phyloP scores from a whole-genome alignment of 2,329 filamentous ascomycete species.

The Monilinia fructigena region DNA sequence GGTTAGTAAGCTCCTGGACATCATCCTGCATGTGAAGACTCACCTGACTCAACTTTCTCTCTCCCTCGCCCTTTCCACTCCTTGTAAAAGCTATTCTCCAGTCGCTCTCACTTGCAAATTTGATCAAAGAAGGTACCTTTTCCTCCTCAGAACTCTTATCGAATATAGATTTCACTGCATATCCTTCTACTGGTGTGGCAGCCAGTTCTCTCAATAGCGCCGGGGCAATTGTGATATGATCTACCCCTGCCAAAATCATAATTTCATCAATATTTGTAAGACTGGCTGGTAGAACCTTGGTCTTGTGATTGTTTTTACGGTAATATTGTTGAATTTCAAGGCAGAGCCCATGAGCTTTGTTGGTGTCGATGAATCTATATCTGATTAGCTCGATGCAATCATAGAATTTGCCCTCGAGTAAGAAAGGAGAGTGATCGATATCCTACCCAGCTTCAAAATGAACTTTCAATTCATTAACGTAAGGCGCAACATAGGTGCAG shows the following conservation, averaged over 20 bases:
- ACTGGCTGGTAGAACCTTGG: slow-evolving; percentile 56
- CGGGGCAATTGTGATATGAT: slow-evolving; percentile 60
- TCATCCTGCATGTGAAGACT: slow-evolving; percentile 20
- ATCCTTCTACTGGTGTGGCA: slow-evolving; percentile 21
- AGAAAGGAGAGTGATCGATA: slow-evolving; percentile 16
- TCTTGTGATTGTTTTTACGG: slow-evolving; percentile 43
- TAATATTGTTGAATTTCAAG: slow-evolving; percentile 56
- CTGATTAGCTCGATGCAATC: not conserved
- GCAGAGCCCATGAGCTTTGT: slow-evolving; percentile 43
- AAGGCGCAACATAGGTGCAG: slow-evolving; percentile 64
- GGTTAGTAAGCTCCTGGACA: not conserved
- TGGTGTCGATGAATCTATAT: slow-evolving; percentile 48
- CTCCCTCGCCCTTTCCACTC: slow-evolving; percentile 47
- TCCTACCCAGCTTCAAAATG: slow-evolving; percentile 53
- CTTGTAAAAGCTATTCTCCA: slow-evolving; percentile 54
- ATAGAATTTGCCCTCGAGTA: too few relatives aligned
- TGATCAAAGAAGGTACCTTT: not conserved
- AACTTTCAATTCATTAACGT: slow-evolving; percentile 63
- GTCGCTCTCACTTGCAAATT: slow-evolving; percentile 45
- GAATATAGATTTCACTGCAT: slow-evolving; percentile 28
- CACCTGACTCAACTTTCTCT: slow-evolving; percentile 50
- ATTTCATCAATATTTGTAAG: slow-evolving; percentile 58
- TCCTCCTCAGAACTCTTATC: slow-evolving; percentile 23
- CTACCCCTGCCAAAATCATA: slow-evolving; percentile 55
- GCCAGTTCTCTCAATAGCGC: slow-evolving; percentile 44